Conservation (phyloP, 2,329 filamentous ascomycete species). For the Pseudocercospora crystallina region DNA sequence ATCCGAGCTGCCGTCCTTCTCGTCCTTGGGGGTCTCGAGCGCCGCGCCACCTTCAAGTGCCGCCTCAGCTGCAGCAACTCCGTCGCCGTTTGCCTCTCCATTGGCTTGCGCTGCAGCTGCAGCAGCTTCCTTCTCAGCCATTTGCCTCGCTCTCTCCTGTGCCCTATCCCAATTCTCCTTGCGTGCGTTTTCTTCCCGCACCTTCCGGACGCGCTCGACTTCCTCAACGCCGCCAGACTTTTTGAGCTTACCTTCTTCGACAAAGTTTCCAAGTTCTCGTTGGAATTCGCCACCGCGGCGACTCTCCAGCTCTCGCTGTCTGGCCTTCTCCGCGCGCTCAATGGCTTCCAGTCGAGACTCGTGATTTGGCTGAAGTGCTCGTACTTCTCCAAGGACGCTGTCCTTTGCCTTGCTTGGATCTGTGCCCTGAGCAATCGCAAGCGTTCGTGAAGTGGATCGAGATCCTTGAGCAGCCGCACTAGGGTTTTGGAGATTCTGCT, state of each 20-base stretch:
- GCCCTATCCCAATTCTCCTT: conserved; percentile 67
- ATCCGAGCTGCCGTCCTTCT: conserved; percentile 8
- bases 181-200: conserved; percentile 82
- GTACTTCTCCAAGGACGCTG: conserved; percentile 85
- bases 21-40: not conserved
- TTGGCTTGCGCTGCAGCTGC: conserved; percentile 35
- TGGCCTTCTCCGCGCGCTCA: conserved; percentile 88
- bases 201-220: conserved; percentile 77
- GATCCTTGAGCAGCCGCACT: conserved; percentile 31
- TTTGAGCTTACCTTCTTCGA: conserved; percentile 87
- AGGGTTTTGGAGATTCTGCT: conserved; percentile 76
- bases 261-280: conserved; percentile 81
- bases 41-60: not conserved
- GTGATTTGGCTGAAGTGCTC: conserved; percentile 91
- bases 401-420: conserved; percentile 86
- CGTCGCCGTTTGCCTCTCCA: conserved; percentile 7
- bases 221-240: conserved; percentile 96
- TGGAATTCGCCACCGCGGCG: conserved; percentile 74
- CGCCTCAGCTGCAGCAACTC: not conserved
- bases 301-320: conserved; percentile 82
- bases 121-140: conserved; percentile 46
- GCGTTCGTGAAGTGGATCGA: conserved; percentile 33
- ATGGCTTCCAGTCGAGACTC: conserved; percentile 92
- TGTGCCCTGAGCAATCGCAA: conserved; percentile 49
- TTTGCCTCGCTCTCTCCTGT: conserved; percentile 46